These are phyloP conservation scores for Protea cynaroides DNA, from an alignment of 164 flowering plant species.

Conservation along the genomic window DNA sequence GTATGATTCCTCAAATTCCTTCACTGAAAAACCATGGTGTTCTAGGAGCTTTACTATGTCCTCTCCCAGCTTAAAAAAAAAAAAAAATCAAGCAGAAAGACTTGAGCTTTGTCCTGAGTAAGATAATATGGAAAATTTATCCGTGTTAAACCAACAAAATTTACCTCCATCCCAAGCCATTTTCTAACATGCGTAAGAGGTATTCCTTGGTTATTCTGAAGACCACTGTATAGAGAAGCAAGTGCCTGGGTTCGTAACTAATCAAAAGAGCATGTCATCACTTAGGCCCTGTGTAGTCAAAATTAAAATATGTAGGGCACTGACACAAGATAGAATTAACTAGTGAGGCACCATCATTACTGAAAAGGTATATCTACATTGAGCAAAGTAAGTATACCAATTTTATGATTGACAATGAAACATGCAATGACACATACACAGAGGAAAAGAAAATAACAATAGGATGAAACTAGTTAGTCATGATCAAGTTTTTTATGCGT, in stretches of 20 bases:
- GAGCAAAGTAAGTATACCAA: background rate
- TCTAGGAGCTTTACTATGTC: constrained; percentile 64
- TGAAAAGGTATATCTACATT: background rate
- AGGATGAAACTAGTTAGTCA: too few species aligned
- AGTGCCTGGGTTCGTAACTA: constrained; percentile 97
- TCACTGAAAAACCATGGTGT: constrained; percentile 77
- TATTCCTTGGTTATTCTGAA: constrained; percentile 81
- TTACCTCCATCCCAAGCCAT: constrained; percentile 97
- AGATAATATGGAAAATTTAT: constrained; percentile 5
- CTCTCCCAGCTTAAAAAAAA: constrained; percentile 51
- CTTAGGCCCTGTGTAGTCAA: background rate
- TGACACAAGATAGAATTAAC: background rate
- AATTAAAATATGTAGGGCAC: constrained; percentile 2
- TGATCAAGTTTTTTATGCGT: too few species aligned
- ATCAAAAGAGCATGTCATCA: constrained; percentile 19
- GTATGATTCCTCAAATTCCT: constrained; percentile 77
- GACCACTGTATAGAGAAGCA: constrained; percentile 83
- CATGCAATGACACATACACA: too few species aligned
- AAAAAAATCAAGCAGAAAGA: background rate
- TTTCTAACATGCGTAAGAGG: constrained; percentile 61
- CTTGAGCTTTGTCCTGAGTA: background rate
- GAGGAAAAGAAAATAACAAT: too few species aligned
- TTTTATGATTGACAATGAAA: background rate
- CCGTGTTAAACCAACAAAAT: background rate
- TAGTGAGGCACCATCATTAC: background rate